phyloP scores from a whole-genome alignment of 257 asterid species.

The Solanum tacnaense region DNA sequence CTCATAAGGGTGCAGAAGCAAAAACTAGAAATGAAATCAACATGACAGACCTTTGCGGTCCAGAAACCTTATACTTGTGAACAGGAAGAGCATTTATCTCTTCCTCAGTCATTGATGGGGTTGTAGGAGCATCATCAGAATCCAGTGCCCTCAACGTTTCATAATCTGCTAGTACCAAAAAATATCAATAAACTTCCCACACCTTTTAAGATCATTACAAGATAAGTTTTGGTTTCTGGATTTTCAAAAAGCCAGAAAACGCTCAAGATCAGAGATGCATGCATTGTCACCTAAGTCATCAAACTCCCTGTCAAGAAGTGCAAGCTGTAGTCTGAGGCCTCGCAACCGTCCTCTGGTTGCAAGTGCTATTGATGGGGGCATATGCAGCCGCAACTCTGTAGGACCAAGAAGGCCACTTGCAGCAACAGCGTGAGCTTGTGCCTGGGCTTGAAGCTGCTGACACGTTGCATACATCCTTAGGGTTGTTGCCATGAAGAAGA shows the following conservation, averaged over 20 bases:
- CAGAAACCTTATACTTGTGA: constrained; percentile 80
- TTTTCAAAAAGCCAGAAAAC: background rate
- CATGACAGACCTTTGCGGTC: constrained; percentile 52
- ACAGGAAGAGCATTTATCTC: constrained; percentile 96
- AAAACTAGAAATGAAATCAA: background rate
- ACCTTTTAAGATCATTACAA: background rate
- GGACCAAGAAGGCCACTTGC: constrained; percentile 96
- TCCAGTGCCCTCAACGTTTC: constrained; percentile 90
- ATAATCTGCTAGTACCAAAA: constrained; percentile 51
- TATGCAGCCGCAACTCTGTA: constrained; percentile 88
- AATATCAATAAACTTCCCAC: background rate
- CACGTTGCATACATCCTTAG: constrained; percentile 98
- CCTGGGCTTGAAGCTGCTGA: constrained; percentile 99
- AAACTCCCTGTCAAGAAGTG: constrained; percentile 97
- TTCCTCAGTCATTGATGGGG: constrained; percentile 85
- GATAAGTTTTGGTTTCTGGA: background rate
- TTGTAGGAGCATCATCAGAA: constrained; percentile 75
- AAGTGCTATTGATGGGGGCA: constrained; percentile 97
- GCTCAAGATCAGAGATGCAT: background rate
- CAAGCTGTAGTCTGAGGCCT: constrained; percentile 97
- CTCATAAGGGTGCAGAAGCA: background rate
- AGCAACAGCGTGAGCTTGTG: constrained; percentile 96
- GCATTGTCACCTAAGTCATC: constrained; percentile 70
- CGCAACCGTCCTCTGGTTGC: constrained; percentile 94
- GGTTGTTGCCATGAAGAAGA: constrained; percentile 85